phyloP scores from a whole-genome alignment of 2,329 filamentous ascomycete species.

The Penicillium sp. region DNA sequence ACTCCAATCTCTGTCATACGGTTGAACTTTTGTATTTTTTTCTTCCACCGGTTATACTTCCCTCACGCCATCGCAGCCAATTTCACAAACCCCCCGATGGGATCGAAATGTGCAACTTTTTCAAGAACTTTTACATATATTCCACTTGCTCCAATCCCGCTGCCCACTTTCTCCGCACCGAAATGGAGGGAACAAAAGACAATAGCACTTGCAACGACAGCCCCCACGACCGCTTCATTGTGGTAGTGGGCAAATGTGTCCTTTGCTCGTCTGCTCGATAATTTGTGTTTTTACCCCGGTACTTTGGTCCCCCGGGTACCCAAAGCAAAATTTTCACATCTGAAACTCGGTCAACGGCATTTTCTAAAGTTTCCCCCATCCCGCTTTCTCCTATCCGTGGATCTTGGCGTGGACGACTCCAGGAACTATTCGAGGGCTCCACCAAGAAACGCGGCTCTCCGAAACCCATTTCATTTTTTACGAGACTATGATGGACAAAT shows the following conservation, averaged over 20 bases:
- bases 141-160: slow-evolving; percentile 67
- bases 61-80: not conserved
- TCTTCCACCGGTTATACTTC: not conserved
- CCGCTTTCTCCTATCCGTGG: not conserved
- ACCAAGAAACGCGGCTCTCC: slow-evolving; percentile 3
- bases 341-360: slow-evolving; percentile 1
- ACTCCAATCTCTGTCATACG: not conserved
- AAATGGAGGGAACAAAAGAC: slow-evolving; percentile 63
- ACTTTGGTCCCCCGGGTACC: not conserved
- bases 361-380: slow-evolving; percentile 1
- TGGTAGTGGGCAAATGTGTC: slow-evolving; percentile 63
- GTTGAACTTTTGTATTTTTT: not conserved
- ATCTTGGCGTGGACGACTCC: slow-evolving; percentile 5
- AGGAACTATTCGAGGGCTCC: slow-evolving; percentile 13
- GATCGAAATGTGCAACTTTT: slow-evolving; percentile 57
- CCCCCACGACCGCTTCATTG: slow-evolving; percentile 72
- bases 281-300: not conserved
- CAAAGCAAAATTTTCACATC: not conserved
- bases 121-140: slow-evolving; percentile 76
- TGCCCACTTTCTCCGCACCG: slow-evolving; percentile 68
- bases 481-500: slow-evolving; percentile 17
- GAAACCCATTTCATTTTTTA: slow-evolving; percentile 6
- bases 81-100: slow-evolving; percentile 9
- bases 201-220: slow-evolving; percentile 57
- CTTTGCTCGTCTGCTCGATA: slow-evolving; percentile 42